Percentiles rank a stretch among this genome's conserved stretches.
phyloP scores from a whole-genome alignment of 2,329 filamentous ascomycete genomes.

The Alternaria burnsii region DNA sequence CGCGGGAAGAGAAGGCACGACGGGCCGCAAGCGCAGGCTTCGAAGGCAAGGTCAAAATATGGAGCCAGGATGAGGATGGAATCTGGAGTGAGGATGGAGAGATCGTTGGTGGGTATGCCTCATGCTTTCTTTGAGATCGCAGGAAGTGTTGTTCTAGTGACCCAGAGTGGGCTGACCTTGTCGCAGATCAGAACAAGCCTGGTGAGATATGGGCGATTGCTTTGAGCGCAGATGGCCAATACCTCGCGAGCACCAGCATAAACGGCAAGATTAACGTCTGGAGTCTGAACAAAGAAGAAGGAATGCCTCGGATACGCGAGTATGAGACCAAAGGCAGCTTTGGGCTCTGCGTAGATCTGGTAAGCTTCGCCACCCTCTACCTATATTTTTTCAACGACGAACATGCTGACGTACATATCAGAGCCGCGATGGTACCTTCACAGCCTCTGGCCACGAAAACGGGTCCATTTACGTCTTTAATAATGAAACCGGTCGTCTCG shows the following conservation, averaged over 20 bases:
- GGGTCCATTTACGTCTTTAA: conserved; percentile 94
- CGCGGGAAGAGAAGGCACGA: conserved; percentile 66
- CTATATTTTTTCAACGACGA: neutral
- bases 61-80: conserved; percentile 66
- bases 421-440: conserved; percentile 80
- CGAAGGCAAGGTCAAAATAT: conserved; percentile 85
- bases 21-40: conserved; percentile 87
- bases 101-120: conserved; percentile 53
- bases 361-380: conserved; percentile 42
- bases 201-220: conserved; percentile 88
- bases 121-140: conserved; percentile 21
- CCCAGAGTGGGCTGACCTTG: conserved; percentile 12
- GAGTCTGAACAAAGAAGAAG: conserved; percentile 65
- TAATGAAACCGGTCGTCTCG: conserved; percentile 84
- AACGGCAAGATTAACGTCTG: conserved; percentile 91
- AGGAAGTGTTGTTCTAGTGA: neutral
- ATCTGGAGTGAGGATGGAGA: conserved; percentile 62
- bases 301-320: conserved; percentile 73
- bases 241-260: conserved; percentile 85
- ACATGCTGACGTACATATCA: conserved; percentile 35
- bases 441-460: conserved; percentile 91
- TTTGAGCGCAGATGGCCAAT: conserved; percentile 82
- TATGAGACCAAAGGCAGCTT: conserved; percentile 96
- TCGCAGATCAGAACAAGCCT: conserved; percentile 63
- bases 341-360: conserved; percentile 85